Evolutionary conservation across 2,329 filamentous ascomycete species (phyloP).

Genomic region (Neodidymelliopsis sp.): DNA sequence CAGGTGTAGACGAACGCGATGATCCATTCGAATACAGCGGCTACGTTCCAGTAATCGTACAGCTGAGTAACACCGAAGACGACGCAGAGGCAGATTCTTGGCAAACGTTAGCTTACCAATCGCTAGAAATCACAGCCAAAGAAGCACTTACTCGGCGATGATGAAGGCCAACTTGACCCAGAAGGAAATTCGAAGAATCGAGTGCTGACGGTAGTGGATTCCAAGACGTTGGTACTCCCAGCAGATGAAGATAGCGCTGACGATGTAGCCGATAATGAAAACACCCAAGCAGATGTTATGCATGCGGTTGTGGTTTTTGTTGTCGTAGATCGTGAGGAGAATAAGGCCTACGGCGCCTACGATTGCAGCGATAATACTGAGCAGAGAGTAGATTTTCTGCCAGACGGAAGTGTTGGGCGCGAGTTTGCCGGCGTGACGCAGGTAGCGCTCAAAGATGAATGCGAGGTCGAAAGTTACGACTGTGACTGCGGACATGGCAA

Average conservation of each 20-base stretch:
- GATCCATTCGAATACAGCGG: slow-evolving; percentile 80
- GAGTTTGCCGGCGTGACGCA: slow-evolving; percentile 82
- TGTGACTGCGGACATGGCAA: slow-evolving; percentile 73
- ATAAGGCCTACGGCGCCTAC: slow-evolving; percentile 82
- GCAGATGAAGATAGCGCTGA: slow-evolving; percentile 88
- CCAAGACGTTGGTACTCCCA: slow-evolving; percentile 88
- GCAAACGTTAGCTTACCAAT: too few relatives aligned
- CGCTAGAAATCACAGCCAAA: too few relatives aligned
- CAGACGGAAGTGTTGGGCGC: slow-evolving; percentile 71
- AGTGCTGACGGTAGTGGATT: slow-evolving; percentile 77
- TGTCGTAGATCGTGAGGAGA: slow-evolving; percentile 85
- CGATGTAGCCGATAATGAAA: slow-evolving; percentile 85
- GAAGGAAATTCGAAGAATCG: slow-evolving; percentile 78
- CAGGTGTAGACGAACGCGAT: slow-evolving; percentile 86
- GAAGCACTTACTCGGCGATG: slow-evolving; percentile 79
- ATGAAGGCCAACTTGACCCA: slow-evolving; percentile 89
- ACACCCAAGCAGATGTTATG: slow-evolving; percentile 81
- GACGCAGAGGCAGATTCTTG: slow-evolving; percentile 73
- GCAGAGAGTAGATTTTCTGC: slow-evolving; percentile 68
- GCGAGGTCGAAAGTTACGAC: slow-evolving; percentile 81
- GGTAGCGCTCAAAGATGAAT: slow-evolving; percentile 82
- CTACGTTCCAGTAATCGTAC: slow-evolving; percentile 64
- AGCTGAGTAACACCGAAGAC: slow-evolving; percentile 71
- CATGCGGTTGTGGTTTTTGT: slow-evolving; percentile 67
- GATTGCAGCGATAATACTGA: slow-evolving; percentile 73